Base-by-base conservation (phyloP, 352 stramenopile genomes). In the Phytophthora tentaculata region DNA sequence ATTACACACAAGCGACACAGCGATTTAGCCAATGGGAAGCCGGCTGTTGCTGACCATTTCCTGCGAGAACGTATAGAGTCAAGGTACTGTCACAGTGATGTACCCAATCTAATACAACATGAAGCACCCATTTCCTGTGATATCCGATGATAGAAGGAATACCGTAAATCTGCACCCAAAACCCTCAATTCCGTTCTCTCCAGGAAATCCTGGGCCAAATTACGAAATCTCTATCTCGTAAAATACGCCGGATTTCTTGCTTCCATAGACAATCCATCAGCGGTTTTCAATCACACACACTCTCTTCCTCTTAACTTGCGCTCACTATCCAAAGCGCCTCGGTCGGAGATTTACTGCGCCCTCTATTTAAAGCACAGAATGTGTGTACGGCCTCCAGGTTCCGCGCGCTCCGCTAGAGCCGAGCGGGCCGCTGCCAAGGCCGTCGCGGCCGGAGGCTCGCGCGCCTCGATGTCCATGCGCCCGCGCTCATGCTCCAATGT, bases 401-500 rank as follows among this genome's bases (percentile, higher is more conserved):
- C 69, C 23, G 65, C 74, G 5, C 67, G 67, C 22, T 81, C 74
- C 2, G 64, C 64, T 19, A 67, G 71, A n/a, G 67, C 62, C 16
- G 71, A 76, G 43, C 58, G 48, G 7, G 55, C 54, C 6, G 67
- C 71, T 3, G 47, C 64, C 29, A 81, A 81, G 64, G 63, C 57
- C 20, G 60, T 61, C 43, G 29, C 29, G 23, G n/a, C 49, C 4
- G 32, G 60, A 20, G 57, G 54, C 4, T 48, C 32, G 26, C 55
- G 60, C 2, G 50, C 60, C 9, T 68, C 67, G 22, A 19, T 73
- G 9, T 52, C 59, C 16, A 35, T 76, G 50, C 71, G 75, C 9
- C 41, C 68, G 32, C 74, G 84, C 60, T 91, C 81, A 23, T 79
- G 85, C 68, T 92, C 84, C 28, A 88, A 83, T 50, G 81, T 84